Percentiles rank a stretch among this genome's conserved stretches.
phyloP scores from a whole-genome alignment of 495 filamentous ascomycete genomes.

The Trichoderma orchidacearum region DNA sequence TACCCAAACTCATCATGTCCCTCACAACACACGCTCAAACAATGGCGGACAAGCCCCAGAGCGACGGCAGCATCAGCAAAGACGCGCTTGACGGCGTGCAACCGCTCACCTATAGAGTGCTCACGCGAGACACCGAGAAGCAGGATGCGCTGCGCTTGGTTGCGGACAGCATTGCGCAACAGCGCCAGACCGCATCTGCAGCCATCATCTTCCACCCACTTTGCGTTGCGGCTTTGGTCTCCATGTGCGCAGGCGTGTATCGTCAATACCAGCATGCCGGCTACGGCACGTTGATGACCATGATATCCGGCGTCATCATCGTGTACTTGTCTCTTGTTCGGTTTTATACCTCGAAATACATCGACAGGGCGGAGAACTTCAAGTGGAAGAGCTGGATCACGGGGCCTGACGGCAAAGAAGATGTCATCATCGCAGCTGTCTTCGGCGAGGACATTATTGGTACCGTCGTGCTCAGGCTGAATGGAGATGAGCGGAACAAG shows the following conservation, averaged over 20 bases:
- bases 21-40: background rate
- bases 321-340: conserved; percentile 26
- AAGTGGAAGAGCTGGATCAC: conserved; percentile 25
- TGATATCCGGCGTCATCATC: conserved; percentile 20
- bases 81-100: conserved; percentile 18
- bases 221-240: conserved; percentile 15
- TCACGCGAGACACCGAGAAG: conserved; percentile 21
- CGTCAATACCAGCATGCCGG: conserved; percentile 15
- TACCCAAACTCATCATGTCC: background rate
- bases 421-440: conserved; percentile 27
- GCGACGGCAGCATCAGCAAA: background rate
- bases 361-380: conserved; percentile 21
- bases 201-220: conserved; percentile 26
- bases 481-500: conserved; percentile 2
- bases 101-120: conserved; percentile 20
- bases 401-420: conserved; percentile 25
- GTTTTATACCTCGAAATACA: conserved; percentile 24
- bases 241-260: conserved; percentile 16
- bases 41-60: background rate
- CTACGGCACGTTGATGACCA: conserved; percentile 18
- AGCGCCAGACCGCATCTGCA: conserved; percentile 25
- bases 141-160: conserved; percentile 26
- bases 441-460: conserved; percentile 47
- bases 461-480: conserved; percentile 31
- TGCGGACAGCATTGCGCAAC: conserved; percentile 32